Percentiles rank a stretch among this genome's conserved stretches.
These are phyloP conservation scores for Phytopythium oedochilum DNA, from an alignment of 352 stramenopile genomes.

Conservation along the genomic window DNA sequence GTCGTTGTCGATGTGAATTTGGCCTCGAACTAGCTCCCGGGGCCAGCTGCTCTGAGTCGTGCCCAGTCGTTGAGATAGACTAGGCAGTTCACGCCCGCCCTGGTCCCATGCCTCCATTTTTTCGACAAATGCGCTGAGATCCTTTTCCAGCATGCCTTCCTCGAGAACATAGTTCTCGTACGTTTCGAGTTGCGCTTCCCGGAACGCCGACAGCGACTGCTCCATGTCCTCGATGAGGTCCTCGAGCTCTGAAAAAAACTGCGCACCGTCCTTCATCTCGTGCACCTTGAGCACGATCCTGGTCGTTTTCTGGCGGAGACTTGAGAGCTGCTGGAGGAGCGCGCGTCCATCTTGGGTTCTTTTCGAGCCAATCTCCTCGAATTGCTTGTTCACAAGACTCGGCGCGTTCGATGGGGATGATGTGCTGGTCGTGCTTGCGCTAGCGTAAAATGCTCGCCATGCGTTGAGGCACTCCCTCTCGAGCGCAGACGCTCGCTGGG, in stretches of 20 bases:
- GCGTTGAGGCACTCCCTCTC: slow-evolving; percentile 50
- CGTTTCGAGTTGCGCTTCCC: slow-evolving; percentile 20
- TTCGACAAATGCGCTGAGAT: slow-evolving; percentile 32
- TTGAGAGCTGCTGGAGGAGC: slow-evolving; percentile 30
- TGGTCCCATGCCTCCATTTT: slow-evolving; percentile 46
- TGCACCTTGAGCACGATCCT: slow-evolving; percentile 36
- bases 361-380: slow-evolving; percentile 26
- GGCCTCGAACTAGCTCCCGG: background rate
- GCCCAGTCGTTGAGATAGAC: background rate
- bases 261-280: slow-evolving; percentile 36
- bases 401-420: slow-evolving; percentile 4
- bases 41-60: background rate
- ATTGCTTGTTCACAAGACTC: slow-evolving; percentile 35
- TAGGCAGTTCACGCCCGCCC: slow-evolving; percentile 2
- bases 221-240: slow-evolving; percentile 52
- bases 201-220: slow-evolving; percentile 31
- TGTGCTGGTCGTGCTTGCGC: slow-evolving; percentile 11
- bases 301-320: slow-evolving; percentile 21
- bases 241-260: slow-evolving; percentile 47
- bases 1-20: slow-evolving; percentile 2
- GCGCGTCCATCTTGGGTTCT: slow-evolving; percentile 22
- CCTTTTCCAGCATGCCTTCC: slow-evolving; percentile 55
- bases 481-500: slow-evolving; percentile 22
- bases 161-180: slow-evolving; percentile 47
- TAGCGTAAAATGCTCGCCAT: slow-evolving; percentile 48